A percentile compares a stretch with the other conserved stretches of the same genome.
phyloP scores from a whole-genome alignment of 176 grass and related monocot species.

The Avena atlantica region DNA sequence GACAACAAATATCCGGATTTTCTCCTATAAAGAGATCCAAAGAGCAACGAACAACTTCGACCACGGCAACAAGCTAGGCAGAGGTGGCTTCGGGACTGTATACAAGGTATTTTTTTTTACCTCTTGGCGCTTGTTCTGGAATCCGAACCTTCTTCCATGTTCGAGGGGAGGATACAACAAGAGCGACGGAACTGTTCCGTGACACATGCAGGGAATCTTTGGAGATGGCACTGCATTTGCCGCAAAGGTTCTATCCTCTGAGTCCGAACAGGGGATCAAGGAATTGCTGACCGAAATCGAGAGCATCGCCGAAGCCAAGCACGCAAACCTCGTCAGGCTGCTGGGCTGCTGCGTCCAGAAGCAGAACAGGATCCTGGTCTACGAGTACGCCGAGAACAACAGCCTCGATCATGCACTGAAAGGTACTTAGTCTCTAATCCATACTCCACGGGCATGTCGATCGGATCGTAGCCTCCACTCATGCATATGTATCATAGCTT shows the following conservation, averaged over 20 bases:
- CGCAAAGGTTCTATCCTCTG: constrained; percentile 52
- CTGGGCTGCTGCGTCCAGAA: constrained; percentile 58
- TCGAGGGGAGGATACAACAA: neutral
- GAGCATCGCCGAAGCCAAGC: constrained; percentile 52
- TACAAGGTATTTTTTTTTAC: constrained; percentile 46
- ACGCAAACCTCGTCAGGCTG: constrained; percentile 56
- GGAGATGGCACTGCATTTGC: constrained; percentile 53
- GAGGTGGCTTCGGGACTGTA: constrained; percentile 60
- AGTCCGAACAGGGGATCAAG: constrained; percentile 61
- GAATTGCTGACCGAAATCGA: constrained; percentile 72
- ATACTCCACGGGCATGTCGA: too few relatives aligned
- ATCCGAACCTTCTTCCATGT: neutral
- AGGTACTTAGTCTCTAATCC: constrained; percentile 18
- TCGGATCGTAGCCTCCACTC: neutral
- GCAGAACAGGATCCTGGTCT: constrained; percentile 55
- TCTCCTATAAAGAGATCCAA: constrained; percentile 50
- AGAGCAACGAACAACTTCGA: constrained; percentile 51
- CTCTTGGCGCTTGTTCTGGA: neutral
- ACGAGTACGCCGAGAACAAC: constrained; percentile 58
- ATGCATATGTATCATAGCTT: too few relatives aligned
- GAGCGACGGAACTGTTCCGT: neutral
- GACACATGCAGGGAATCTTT: constrained; percentile 47
- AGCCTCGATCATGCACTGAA: constrained; percentile 57
- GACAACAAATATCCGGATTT: constrained; percentile 38
- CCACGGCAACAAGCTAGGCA: constrained; percentile 44